These are phyloP conservation scores for Talaromyces sp. DNA, from an alignment of 2,329 filamentous ascomycete genomes.

Conservation along the genomic window DNA sequence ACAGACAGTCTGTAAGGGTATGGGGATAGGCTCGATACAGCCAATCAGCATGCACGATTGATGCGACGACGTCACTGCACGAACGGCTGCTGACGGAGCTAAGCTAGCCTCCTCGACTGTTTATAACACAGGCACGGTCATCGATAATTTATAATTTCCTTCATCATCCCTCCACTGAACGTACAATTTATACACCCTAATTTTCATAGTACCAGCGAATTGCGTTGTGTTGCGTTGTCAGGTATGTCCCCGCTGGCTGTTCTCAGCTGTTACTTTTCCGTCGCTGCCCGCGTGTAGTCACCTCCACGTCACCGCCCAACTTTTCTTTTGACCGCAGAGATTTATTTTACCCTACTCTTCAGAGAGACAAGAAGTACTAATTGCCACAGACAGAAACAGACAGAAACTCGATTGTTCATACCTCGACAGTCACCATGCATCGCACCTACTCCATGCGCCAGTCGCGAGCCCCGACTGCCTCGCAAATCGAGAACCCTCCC, in stretches of 20 bases:
- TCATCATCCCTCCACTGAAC: background rate
- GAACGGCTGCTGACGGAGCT: conserved; percentile 6
- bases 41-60: background rate
- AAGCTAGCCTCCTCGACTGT: background rate
- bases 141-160: no score
- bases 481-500: conserved; percentile 84
- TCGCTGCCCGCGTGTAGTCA: conserved; percentile 16
- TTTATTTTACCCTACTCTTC: background rate
- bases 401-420: background rate
- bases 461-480: conserved; percentile 90
- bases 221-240: background rate
- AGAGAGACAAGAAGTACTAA: background rate
- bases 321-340: background rate
- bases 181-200: background rate
- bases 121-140: background rate
- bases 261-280: conserved; percentile 8
- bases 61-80: background rate
- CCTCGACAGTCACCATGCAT: conserved; percentile 64
- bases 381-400: background rate
- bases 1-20: background rate
- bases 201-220: background rate
- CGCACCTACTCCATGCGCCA: conserved; percentile 99
- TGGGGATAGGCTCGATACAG: background rate
- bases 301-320: conserved; percentile 17
- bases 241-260: background rate